A percentile compares a stretch with the other conserved stretches of the same genome.
Evolutionary conservation across 2,329 filamentous ascomycete species (phyloP).

Genomic region (Tolypocladium ophioglossoides): DNA sequence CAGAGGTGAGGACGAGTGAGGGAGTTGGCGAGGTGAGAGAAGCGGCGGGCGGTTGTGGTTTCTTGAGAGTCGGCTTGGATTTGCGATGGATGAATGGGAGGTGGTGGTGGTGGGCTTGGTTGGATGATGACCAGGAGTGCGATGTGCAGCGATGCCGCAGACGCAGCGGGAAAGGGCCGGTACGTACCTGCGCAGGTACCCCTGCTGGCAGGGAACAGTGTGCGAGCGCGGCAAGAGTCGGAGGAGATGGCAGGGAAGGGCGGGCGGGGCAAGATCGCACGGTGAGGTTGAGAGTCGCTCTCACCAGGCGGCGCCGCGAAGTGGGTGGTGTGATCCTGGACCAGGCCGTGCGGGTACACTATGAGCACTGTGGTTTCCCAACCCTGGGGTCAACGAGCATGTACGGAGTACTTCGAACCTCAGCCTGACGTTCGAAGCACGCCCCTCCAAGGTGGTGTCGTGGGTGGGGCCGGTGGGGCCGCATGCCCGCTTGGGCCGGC

Average conservation of each 20-base stretch:
- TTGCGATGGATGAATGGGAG: neutral
- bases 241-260: neutral
- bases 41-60: neutral
- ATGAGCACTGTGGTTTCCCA: neutral
- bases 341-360: neutral
- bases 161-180: neutral
- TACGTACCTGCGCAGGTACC: neutral
- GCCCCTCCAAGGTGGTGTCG: neutral
- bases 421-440: neutral
- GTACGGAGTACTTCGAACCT: too few species aligned
- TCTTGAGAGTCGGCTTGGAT: neutral
- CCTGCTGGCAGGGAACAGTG: neutral
- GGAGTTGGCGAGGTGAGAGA: neutral
- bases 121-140: too few species aligned
- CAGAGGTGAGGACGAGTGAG: neutral
- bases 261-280: neutral
- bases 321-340: neutral
- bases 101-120: too few species aligned
- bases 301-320: neutral
- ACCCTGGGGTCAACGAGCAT: neutral
- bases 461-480: slow-evolving; percentile 1
- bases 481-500: slow-evolving; percentile 1
- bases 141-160: neutral
- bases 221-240: neutral
- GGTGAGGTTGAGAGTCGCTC: neutral